Evolutionary conservation across 2,329 filamentous ascomycete genomes (phyloP), one percentile per base, ranked within the genome.

Genomic region (Westerdykella ornata): DNA sequence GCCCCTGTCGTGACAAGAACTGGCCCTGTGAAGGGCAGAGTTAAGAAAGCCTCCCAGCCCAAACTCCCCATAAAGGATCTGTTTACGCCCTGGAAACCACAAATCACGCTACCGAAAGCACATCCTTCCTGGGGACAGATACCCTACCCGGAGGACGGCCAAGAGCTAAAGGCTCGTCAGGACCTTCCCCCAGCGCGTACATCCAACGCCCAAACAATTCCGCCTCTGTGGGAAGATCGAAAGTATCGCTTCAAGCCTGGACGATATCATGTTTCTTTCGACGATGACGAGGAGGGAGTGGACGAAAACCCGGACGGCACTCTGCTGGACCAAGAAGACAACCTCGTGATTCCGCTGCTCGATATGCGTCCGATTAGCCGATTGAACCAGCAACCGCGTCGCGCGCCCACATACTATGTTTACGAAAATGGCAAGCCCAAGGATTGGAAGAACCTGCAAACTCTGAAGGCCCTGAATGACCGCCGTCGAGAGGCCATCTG

Each of bases 151-250:
- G 48, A 46, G 35, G 37, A 37, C 9, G 46, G 42, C 19, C 12
- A 36, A 33, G 30, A 33, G 17, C 35, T 47, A 7, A 37, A 47
- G 5, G 47, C 57, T 1, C 39, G 46, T 13, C 39, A 48, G 0
- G 28, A 38, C 5, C 51, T 54, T 11, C 57, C 53, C 2, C 38
- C 51, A 3, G 54, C 54, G 3, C 49, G 53, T 2, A 42, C 37
- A 12, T 56, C 48, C 40, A 43, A 56, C 32, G 57, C 45, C 1
- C 47, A 47, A 3, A 53, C 52, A 0, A 39, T 42, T 8, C 53
- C 54, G 4, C 39, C 53, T 1, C 35, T 64, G 5, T 63, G 54
- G 55, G 56, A 64, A 29, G 53, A 62, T 17, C 52, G 55, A 5
- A 52, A 52, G 11, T 50, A 40, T 11, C 52, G 48, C 0, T 53